Evolutionary conservation across 2,329 filamentous ascomycete species (phyloP).

Genomic region (Aspergillus sergii): DNA sequence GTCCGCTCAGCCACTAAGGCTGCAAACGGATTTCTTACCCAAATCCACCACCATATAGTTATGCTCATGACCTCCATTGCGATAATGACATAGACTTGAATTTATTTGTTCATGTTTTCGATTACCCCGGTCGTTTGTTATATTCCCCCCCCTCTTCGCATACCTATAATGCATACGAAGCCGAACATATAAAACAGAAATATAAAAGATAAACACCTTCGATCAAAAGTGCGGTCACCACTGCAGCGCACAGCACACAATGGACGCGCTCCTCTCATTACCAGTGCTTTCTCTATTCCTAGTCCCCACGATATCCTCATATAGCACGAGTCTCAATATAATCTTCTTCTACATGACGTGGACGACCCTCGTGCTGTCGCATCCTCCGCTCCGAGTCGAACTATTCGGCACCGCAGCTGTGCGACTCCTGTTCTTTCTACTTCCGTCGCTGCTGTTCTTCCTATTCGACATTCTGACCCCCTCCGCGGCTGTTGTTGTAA

Average conservation of each 20-base stretch:
- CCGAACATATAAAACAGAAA: not conserved
- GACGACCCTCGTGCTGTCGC: conserved; percentile 78
- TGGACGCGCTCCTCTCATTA: conserved; percentile 56
- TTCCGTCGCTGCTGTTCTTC: conserved; percentile 73
- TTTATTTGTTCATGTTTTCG: not conserved
- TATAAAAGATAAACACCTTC: not conserved
- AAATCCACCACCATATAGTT: not conserved
- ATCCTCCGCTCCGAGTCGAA: conserved; percentile 75
- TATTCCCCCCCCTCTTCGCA: not conserved
- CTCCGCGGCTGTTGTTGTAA: conserved; percentile 68
- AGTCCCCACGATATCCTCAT: conserved; percentile 57
- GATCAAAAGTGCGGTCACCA: not conserved
- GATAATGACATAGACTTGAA: not conserved
- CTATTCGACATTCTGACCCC: conserved; percentile 72
- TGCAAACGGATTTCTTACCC: not conserved
- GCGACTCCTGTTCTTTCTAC: conserved; percentile 69
- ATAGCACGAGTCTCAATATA: conserved; percentile 78
- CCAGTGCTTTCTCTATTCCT: conserved; percentile 33
- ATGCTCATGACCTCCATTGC: not conserved
- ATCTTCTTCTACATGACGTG: conserved; percentile 91
- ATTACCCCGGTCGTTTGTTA: not conserved
- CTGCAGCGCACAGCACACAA: conserved; percentile 21
- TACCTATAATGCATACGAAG: not conserved
- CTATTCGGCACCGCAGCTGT: conserved; percentile 69
- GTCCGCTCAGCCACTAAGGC: not conserved